Base-by-base conservation (phyloP, 2,329 filamentous ascomycete species). In the Beauveria varroae region DNA sequence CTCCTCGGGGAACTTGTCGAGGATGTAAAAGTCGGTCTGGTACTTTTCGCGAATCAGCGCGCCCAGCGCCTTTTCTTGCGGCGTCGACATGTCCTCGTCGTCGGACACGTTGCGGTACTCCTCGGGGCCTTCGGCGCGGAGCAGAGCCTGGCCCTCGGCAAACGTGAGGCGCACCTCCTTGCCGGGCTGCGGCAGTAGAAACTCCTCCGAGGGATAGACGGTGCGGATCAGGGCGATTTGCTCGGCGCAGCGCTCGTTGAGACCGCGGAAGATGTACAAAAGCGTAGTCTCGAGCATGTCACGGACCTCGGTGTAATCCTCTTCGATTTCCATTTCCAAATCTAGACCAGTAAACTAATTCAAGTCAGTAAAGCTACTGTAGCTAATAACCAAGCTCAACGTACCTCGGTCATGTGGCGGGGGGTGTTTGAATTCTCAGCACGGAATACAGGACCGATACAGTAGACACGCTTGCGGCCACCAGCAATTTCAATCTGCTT, bases 11-110 rank as follows among this genome's bases (percentile, higher is more conserved):
- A 96, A 99, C 77, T 98, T 95, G 80, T 98, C 93, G 64, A 99
- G 84, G 24, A 96, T 88, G 78, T 96, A 98, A 79, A 98, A 98
- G 78, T 99, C 95, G 63, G 92, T 95, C 72, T 89, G 85, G 82
- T 89, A 96, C 78, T 96, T 97, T 68, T 90, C 83, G 62, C 90
- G 88, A 66, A 98, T 86, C 53, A 98, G 81, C 28, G 86, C 87
- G 62, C 95, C 95, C 9, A 98, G 86, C n/a, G 88, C 90, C 77
- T 93, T 93, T 74, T 95, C 90, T 71, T 93, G 88, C 0, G 90
- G 86, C 0, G 90, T 95, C 70, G 78, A 84, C 79, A 93, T 86
- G 69, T 95, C 90, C 71, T 93, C 90, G 64, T 89, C 86, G 71
- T 93, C 89, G 41, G 77, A 78, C 40, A 93, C 86, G 67, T 92